Conservation (phyloP, 164 flowering plant genomes). For the Tinospora cordifolia region DNA sequence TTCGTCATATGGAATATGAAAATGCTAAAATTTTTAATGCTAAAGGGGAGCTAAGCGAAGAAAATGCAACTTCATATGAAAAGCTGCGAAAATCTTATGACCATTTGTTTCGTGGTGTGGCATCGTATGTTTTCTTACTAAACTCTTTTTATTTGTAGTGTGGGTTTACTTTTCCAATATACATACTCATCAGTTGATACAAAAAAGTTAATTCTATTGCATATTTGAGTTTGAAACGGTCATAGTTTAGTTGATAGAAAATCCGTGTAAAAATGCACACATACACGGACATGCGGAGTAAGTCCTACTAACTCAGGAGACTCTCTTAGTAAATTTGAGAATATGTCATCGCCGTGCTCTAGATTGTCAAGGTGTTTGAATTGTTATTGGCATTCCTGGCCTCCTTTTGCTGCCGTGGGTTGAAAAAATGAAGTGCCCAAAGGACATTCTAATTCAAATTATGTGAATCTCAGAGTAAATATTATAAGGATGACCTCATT, state of each 20-base stretch:
- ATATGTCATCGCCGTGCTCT: no score
- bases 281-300: no score
- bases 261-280: no score
- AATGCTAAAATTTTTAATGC: conserved; percentile 86
- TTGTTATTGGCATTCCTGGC: no score
- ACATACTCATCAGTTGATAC: background rate
- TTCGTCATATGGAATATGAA: conserved; percentile 90
- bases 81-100: conserved; percentile 90
- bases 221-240: background rate
- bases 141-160: background rate
- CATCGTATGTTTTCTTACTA: conserved; percentile 54
- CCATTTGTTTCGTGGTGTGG: conserved; percentile 73
- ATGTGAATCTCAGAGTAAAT: background rate
- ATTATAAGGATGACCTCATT: no score
- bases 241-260: no score
- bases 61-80: conserved; percentile 75
- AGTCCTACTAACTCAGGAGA: no score
- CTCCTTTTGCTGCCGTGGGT: no score
- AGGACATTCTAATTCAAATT: no score
- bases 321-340: no score
- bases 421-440: no score
- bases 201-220: background rate
- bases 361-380: no score
- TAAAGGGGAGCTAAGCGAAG: conserved; percentile 95
- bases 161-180: background rate